phyloP scores from a whole-genome alignment of 768 basidiomycete species.

The Termitomyces sp. region DNA sequence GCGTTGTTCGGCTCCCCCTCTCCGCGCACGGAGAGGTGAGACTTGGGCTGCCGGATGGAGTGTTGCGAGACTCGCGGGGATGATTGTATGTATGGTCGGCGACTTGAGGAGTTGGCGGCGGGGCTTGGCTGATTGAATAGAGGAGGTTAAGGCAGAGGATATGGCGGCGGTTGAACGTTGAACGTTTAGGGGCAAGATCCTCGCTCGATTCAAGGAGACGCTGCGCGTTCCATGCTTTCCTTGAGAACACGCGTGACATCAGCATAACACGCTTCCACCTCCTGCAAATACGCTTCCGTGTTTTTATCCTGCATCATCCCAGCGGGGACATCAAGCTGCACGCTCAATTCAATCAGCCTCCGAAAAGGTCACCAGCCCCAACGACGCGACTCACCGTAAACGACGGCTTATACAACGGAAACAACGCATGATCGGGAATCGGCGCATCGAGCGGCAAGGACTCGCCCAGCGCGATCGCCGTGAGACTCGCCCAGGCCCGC shows the following conservation, averaged over 20 bases:
- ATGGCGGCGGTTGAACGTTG: too few relatives aligned
- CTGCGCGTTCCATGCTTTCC: slow-evolving; percentile 16
- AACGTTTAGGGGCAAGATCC: neutral
- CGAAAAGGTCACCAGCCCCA: neutral
- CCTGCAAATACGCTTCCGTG: slow-evolving; percentile 46
- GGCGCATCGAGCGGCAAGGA: slow-evolving; percentile 53
- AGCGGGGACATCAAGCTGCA: slow-evolving; percentile 61
- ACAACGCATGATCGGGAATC: slow-evolving; percentile 74
- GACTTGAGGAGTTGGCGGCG: neutral
- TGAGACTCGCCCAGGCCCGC: slow-evolving; percentile 81
- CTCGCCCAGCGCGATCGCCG: slow-evolving; percentile 59
- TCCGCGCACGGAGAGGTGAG: too few relatives aligned
- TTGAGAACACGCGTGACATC: slow-evolving; percentile 25
- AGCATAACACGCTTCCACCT: slow-evolving; percentile 37
- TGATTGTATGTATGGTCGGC: neutral
- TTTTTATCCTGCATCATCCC: slow-evolving; percentile 78
- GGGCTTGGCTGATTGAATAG: neutral
- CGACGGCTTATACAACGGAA: slow-evolving; percentile 72
- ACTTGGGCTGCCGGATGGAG: too few relatives aligned
- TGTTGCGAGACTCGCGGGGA: too few relatives aligned
- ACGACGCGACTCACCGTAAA: slow-evolving; percentile 40
- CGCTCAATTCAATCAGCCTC: too few relatives aligned
- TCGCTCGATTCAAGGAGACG: neutral
- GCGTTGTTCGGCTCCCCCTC: too few relatives aligned
- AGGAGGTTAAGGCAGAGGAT: neutral